These are phyloP conservation scores for Fraxinus floribunda DNA, from an alignment of 305 asterid genomes.

Conservation along the genomic window DNA sequence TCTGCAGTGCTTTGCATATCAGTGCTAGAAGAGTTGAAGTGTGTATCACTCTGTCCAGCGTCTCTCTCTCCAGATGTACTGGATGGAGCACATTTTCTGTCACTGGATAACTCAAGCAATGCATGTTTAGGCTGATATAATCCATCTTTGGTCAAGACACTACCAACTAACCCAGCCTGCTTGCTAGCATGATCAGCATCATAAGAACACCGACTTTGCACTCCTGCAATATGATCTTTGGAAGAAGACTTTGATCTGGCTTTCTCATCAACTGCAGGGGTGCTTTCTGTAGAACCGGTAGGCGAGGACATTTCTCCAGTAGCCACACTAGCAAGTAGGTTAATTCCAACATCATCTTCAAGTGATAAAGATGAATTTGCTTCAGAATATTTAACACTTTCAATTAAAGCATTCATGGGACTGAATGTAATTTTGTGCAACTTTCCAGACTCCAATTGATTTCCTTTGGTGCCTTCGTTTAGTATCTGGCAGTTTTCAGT, in stretches of 20 bases:
- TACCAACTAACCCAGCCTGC: constrained; percentile 29
- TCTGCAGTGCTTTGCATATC: constrained; percentile 33
- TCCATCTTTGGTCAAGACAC: constrained; percentile 36
- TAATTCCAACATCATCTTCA: constrained; percentile 72
- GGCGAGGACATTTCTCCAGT: constrained; percentile 64
- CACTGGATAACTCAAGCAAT: constrained; percentile 29
- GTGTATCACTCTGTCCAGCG: constrained; percentile 29
- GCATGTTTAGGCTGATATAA: constrained; percentile 29
- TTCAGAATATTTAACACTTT: constrained; percentile 59
- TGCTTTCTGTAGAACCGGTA: constrained; percentile 45
- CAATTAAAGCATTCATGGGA: constrained; percentile 68
- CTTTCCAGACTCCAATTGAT: constrained; percentile 38
- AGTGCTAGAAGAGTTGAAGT: constrained; percentile 25
- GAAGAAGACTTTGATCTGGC: constrained; percentile 37
- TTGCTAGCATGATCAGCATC: constrained; percentile 35
- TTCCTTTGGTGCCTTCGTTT: constrained; percentile 26
- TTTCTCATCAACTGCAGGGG: constrained; percentile 38
- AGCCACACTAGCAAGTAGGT: constrained; percentile 77
- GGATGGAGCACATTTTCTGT: constrained; percentile 28
- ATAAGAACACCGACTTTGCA: constrained; percentile 16
- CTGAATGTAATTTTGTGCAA: constrained; percentile 48
- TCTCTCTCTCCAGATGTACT: constrained; percentile 33
- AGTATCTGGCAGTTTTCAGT: constrained; percentile 34
- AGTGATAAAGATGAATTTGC: constrained; percentile 46
- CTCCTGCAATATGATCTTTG: constrained; percentile 20